Percentiles rank a stretch among this genome's conserved stretches.
These are phyloP conservation scores for Prototheca wickerhamii DNA, from an alignment of 163 green algal genomes.

Conservation along the genomic window DNA sequence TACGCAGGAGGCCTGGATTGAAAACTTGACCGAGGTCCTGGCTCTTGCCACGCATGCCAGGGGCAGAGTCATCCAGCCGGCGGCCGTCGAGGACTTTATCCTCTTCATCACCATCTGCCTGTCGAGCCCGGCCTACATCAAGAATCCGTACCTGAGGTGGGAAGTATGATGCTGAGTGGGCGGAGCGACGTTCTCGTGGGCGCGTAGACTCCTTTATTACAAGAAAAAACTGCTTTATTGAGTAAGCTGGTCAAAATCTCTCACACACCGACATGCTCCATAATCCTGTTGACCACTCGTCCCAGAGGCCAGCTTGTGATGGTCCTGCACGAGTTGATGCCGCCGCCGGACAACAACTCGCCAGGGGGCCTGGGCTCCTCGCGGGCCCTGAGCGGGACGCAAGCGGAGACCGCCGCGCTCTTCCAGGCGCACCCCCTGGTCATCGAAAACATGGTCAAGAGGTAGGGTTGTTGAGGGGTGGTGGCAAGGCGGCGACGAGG, in stretches of 20 bases:
- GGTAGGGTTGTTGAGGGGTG: background rate
- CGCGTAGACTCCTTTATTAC: too few relatives aligned
- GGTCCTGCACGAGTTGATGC: constrained; percentile 57
- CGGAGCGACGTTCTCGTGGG: too few relatives aligned
- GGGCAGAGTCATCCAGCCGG: background rate
- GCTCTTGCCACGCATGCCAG: constrained; percentile 36
- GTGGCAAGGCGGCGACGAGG: background rate
- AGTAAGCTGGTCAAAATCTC: too few relatives aligned
- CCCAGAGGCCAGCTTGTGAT: constrained; percentile 50
- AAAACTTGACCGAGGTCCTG: constrained; percentile 65
- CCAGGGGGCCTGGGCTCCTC: background rate
- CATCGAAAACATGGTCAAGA: constrained; percentile 56
- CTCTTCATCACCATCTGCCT: constrained; percentile 59
- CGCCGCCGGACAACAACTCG: constrained; percentile 18
- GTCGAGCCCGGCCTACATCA: constrained; percentile 56
- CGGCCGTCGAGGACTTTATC: constrained; percentile 53
- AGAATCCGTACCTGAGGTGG: constrained; percentile 79
- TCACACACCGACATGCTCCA: constrained; percentile 21
- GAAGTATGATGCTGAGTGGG: too few relatives aligned
- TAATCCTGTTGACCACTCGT: background rate
- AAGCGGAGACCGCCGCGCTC: constrained; percentile 19
- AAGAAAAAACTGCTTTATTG: too few relatives aligned
- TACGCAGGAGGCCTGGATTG: constrained; percentile 66
- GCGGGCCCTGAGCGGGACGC: background rate
- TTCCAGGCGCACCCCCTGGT: constrained; percentile 71